A percentile compares a stretch with the other conserved stretches of the same genome.
Conservation (phyloP, 2,329 filamentous ascomycete species). For the Trichoderma sp. region DNA sequence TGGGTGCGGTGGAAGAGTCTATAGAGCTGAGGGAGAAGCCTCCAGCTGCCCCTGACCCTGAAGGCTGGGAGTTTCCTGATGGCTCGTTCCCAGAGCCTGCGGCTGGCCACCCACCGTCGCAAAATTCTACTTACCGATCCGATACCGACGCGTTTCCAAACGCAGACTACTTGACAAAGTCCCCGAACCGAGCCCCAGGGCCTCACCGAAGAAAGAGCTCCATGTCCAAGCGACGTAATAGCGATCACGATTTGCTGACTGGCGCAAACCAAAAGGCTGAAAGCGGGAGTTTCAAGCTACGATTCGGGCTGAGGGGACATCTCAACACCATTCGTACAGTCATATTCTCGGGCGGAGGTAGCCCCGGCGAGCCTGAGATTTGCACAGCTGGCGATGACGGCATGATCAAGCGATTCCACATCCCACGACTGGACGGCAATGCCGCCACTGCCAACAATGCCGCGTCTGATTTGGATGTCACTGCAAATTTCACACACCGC, state of each 20-base stretch:
- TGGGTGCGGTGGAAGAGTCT: conserved; percentile 45
- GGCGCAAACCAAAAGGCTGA: conserved; percentile 65
- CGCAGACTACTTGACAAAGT: conserved; percentile 79
- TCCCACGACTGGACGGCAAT: conserved; percentile 75
- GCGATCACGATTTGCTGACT: conserved; percentile 66
- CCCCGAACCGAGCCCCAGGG: conserved; percentile 69
- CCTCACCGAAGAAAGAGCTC: conserved; percentile 82
- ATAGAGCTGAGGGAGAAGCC: conserved; percentile 54
- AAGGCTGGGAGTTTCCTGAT: conserved; percentile 95
- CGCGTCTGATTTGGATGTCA: conserved; percentile 83
- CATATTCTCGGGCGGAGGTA: conserved; percentile 95
- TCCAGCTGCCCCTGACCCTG: conserved; percentile 56
- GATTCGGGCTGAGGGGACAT: conserved; percentile 89
- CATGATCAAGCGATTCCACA: conserved; percentile 94
- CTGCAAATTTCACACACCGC: conserved; percentile 91
- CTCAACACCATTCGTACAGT: conserved; percentile 92
- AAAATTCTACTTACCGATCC: conserved; percentile 64
- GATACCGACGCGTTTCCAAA: conserved; percentile 88
- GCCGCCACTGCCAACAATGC: conserved; percentile 51
- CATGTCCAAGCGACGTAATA: conserved; percentile 70
- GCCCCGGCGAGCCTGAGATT: conserved; percentile 92
- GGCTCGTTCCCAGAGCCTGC: conserved; percentile 63
- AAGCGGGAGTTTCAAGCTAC: conserved; percentile 81
- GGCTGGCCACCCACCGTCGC: conserved; percentile 49
- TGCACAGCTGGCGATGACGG: conserved; percentile 96